Conservation (phyloP, 495 filamentous ascomycete species). For the Xylaria intraflava region DNA sequence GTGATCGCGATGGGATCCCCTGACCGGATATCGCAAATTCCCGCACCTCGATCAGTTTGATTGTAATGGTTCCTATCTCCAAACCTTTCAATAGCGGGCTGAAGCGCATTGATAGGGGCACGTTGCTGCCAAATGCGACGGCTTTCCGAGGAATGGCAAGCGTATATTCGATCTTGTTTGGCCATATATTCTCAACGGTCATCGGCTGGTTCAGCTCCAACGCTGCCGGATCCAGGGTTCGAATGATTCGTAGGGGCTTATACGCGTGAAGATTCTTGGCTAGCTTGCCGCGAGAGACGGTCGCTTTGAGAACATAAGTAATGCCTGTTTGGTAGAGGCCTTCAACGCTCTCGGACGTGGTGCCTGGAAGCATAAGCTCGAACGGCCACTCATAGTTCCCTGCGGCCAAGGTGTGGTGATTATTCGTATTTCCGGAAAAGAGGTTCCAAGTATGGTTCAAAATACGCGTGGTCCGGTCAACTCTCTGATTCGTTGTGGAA, state of each 20-base stretch:
- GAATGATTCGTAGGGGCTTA: constrained; percentile 77
- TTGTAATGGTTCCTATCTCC: constrained; percentile 65
- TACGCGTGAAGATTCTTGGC: constrained; percentile 70
- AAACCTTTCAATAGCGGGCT: constrained; percentile 83
- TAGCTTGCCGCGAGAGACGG: constrained; percentile 72
- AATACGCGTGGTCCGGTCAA: constrained; percentile 39
- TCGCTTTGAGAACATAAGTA: constrained; percentile 82
- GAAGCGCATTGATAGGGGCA: constrained; percentile 73
- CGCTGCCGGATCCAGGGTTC: constrained; percentile 73
- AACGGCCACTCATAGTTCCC: constrained; percentile 93
- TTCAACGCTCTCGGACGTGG: constrained; percentile 80
- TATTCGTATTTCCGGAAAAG: constrained; percentile 41
- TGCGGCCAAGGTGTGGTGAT: constrained; percentile 55
- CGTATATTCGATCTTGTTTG: constrained; percentile 88
- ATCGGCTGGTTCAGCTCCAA: constrained; percentile 80
- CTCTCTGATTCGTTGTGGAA: constrained; percentile 41
- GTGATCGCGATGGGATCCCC: constrained; percentile 48
- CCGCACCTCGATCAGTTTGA: constrained; percentile 71
- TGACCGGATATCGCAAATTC: constrained; percentile 52
- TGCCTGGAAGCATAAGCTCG: constrained; percentile 67
- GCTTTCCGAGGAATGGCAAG: constrained; percentile 85
- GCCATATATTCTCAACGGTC: constrained; percentile 94
- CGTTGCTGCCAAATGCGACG: constrained; percentile 77
- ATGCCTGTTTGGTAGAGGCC: constrained; percentile 74
- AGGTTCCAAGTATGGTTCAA: constrained; percentile 42